A percentile compares a stretch with the other conserved stretches of the same genome.
Conservation (phyloP, 1,284 basidiomycete genomes). For the Ceratobasidium sp. region DNA sequence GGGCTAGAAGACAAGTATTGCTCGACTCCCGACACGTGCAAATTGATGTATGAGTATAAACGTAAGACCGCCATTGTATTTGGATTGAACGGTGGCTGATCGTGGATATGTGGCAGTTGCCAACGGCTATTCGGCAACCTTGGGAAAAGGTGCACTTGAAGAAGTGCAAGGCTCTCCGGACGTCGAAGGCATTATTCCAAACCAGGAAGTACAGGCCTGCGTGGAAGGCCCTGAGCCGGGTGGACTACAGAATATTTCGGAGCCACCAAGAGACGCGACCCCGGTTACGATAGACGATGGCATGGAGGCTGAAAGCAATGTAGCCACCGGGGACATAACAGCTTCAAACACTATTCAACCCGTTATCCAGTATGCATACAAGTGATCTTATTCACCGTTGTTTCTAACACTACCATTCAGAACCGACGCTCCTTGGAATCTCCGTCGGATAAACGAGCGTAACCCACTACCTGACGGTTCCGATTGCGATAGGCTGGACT, state of each 20-base stretch:
- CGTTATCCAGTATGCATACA: constrained; percentile 7
- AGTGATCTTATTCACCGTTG: neutral
- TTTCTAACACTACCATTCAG: neutral
- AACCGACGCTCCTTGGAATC: constrained; percentile 10
- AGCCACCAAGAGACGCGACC: too few species aligned
- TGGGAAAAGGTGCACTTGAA: neutral
- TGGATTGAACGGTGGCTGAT: too few species aligned
- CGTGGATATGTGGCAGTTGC: neutral
- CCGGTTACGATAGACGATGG: too few species aligned
- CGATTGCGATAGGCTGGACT: neutral
- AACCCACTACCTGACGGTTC: neutral
- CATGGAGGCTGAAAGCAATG: too few species aligned
- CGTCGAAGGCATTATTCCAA: neutral
- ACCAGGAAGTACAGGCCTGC: neutral
- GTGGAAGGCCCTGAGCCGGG: too few species aligned
- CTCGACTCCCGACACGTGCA: neutral
- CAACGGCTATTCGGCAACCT: constrained; percentile 8
- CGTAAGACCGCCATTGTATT: neutral
- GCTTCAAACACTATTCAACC: too few species aligned
- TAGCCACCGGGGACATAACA: too few species aligned
- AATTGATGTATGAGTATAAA: constrained; percentile 2
- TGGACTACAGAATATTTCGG: too few species aligned
- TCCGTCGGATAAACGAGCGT: neutral
- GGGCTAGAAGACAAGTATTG: neutral
- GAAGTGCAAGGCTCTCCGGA: neutral